Percentiles rank a stretch among this genome's conserved stretches.
Evolutionary conservation across 495 filamentous ascomycete species (phyloP).

Genomic region (Cercophora newfieldiana): DNA sequence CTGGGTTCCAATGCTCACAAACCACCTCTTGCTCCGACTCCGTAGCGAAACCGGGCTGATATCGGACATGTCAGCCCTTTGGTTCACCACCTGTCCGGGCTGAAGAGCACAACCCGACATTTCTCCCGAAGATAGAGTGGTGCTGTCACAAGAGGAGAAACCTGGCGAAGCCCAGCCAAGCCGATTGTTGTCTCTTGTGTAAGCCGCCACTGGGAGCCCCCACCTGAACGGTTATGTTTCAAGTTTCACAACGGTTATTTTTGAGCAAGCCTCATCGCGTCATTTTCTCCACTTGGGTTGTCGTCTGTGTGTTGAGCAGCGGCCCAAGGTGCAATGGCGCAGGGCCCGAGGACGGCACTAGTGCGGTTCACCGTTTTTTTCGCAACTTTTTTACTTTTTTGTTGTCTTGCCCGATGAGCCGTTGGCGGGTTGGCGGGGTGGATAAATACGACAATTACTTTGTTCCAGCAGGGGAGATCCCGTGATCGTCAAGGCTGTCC

Average conservation of each 20-base stretch:
- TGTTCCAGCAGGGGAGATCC: constrained; percentile 6
- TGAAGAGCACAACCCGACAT: constrained; percentile 5
- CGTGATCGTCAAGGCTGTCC: constrained; percentile 4
- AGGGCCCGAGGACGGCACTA: not conserved
- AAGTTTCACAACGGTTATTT: constrained; percentile 24
- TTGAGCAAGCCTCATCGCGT: constrained; percentile 9
- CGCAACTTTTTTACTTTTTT: not conserved
- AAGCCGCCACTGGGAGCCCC: constrained; percentile 1
- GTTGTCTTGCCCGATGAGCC: constrained; percentile 1
- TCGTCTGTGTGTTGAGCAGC: constrained; percentile 9
- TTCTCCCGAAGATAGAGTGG: constrained; percentile 11
- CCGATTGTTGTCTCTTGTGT: not conserved
- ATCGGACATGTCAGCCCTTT: constrained; percentile 6
- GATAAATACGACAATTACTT: constrained; percentile 12
- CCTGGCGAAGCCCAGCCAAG: not conserved
- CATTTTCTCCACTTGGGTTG: constrained; percentile 9
- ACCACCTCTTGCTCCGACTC: not conserved
- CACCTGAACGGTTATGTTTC: constrained; percentile 22
- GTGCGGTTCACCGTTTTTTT: not conserved
- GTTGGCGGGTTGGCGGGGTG: not conserved
- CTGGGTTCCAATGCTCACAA: not conserved
- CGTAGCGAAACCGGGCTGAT: not conserved
- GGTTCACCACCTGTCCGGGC: constrained; percentile 2
- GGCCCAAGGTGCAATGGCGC: constrained; percentile 7
- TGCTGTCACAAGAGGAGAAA: not conserved